phyloP scores from a whole-genome alignment of 2,329 filamentous ascomycete genomes.

The Huntiella abstrusa region DNA sequence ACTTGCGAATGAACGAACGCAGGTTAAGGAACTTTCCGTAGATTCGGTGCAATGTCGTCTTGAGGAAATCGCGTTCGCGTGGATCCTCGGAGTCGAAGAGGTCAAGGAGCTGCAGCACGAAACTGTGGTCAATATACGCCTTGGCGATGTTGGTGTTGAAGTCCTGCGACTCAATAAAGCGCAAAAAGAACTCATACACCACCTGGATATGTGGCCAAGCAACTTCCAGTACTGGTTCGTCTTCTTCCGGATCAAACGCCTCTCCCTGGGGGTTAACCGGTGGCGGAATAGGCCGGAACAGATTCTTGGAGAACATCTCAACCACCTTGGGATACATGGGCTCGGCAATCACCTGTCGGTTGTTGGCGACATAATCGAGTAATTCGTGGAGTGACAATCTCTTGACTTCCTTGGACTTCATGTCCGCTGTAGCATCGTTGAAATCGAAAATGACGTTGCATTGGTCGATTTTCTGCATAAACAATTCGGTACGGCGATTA shows the following conservation, averaged over 20 bases:
- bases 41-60: slow-evolving; percentile 93
- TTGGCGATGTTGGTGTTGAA: slow-evolving; percentile 99
- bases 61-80: slow-evolving; percentile 87
- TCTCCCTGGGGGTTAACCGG: slow-evolving; percentile 96
- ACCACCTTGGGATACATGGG: slow-evolving; percentile 98
- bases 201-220: slow-evolving; percentile 99
- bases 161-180: slow-evolving; percentile 98
- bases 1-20: slow-evolving; percentile 88
- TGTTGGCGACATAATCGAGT: slow-evolving; percentile 95
- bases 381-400: slow-evolving; percentile 86
- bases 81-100: slow-evolving; percentile 97
- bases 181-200: slow-evolving; percentile 96
- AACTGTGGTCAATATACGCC: slow-evolving; percentile 94
- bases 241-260: slow-evolving; percentile 95
- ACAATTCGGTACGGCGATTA: slow-evolving; percentile 83
- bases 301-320: slow-evolving; percentile 97
- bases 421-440: slow-evolving; percentile 92
- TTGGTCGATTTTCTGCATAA: slow-evolving; percentile 99
- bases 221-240: slow-evolving; percentile 92
- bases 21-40: slow-evolving; percentile 98
- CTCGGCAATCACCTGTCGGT: slow-evolving; percentile 93
- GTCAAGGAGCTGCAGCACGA: slow-evolving; percentile 90
- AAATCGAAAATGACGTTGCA: slow-evolving; percentile 99
- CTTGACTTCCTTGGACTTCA: slow-evolving; percentile 99
- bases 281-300: slow-evolving; percentile 91